phyloP scores from a whole-genome alignment of 2,329 filamentous ascomycete genomes.

The Epicoccum nigrum region DNA sequence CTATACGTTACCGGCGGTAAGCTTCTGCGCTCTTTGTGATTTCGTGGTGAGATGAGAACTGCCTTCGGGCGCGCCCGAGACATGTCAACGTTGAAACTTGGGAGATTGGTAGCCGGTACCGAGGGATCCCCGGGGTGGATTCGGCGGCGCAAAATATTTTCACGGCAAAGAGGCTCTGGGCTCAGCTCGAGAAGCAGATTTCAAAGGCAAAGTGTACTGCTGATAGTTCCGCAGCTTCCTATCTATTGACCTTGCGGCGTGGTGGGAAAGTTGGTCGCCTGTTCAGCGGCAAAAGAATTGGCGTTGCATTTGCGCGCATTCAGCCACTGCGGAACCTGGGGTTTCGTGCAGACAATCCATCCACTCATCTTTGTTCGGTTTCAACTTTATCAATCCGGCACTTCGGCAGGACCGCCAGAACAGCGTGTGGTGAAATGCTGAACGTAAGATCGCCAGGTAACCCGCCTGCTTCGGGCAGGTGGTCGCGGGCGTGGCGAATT shows the following conservation, averaged over 20 bases:
- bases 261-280: conserved; percentile 5
- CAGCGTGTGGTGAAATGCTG: conserved; percentile 18
- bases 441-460: conserved; percentile 29
- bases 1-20: conserved; percentile 3
- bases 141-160: conserved; percentile 18
- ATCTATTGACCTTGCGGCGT: conserved; percentile 5
- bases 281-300: conserved; percentile 1
- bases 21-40: conserved; percentile 7
- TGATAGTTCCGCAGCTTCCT: background rate
- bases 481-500: conserved; percentile 19
- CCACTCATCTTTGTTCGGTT: conserved; percentile 8
- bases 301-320: conserved; percentile 12
- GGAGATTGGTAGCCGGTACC: conserved; percentile 10
- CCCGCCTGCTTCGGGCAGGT: conserved; percentile 33
- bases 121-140: conserved; percentile 12
- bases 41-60: conserved; percentile 15
- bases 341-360: conserved; percentile 8
- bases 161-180: conserved; percentile 12
- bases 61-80: conserved; percentile 12
- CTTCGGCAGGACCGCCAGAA: conserved; percentile 17
- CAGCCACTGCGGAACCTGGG: conserved; percentile 9
- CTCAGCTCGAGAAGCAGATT: background rate
- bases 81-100: conserved; percentile 2
- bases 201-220: conserved; percentile 3
- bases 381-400: conserved; percentile 20